Base-by-base conservation (phyloP, 2,329 filamentous ascomycete species). In the Sordariomycetes sp. region DNA sequence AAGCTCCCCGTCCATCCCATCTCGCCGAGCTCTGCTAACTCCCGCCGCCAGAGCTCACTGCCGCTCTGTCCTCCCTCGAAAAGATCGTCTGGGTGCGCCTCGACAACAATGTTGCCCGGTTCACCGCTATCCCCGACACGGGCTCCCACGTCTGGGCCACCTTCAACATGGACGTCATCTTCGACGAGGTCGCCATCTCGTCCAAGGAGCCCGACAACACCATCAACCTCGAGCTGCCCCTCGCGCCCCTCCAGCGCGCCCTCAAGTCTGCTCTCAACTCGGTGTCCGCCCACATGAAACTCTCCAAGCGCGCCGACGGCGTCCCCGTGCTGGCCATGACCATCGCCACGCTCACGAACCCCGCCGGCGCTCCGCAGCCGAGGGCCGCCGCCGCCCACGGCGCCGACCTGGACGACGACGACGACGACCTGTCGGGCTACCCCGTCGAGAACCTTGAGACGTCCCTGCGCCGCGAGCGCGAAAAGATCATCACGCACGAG, bases 101-200 rank as follows among this genome's bases (percentile, higher is more conserved):
- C 37, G 90, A 93, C 73, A 84, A 95, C 73, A 86, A 92, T 60
- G 86, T 87, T 58, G 86, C 93, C 59, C 91, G 92, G 65, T 96
- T 99, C 74, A 97, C 94, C 60, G 89, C 97, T 66, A 93, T 97
- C 61, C 92, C 94, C 1, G 91, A 97, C 69, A 87, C 89, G 67
- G 93, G 94, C 60, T 95, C 90, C 10, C 93, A 97, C 78, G 93
- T 97, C 58, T 99, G 94, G 94, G 90, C 91, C 50, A 81, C 79
- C 53, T 73, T 86, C 28, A 73, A 76, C 25, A 81, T 89, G 79
- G 89, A 96, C 68, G 86, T 90, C 64, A 90, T 99, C 66, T 97
- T 99, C 71, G 81, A 91, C 68, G 78, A 79, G 63, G 96, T 95
- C 75, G 83, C 85, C 58, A 86, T 97, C 64, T 88, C 96, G 70